phyloP scores from a whole-genome alignment of 2,329 filamentous ascomycete species.

The Graphilbum sp. region DNA sequence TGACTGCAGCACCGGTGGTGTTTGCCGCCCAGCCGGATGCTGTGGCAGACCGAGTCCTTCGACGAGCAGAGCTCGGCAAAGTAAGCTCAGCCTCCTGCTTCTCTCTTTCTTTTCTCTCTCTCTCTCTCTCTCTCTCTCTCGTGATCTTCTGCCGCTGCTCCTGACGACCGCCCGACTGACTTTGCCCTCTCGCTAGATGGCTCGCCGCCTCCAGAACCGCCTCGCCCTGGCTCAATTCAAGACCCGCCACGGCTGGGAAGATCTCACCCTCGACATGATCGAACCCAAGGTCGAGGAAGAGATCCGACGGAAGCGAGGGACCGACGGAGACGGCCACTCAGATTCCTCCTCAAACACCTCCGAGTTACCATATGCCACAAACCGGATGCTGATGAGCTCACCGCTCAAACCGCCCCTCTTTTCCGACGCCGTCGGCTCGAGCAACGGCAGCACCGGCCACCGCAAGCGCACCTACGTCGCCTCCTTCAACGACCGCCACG shows the following conservation, averaged over 20 bases:
- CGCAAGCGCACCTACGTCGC: conserved; percentile 47
- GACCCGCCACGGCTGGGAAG: conserved; percentile 88
- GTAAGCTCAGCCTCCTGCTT: conserved; percentile 23
- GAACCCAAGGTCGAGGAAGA: conserved; percentile 72
- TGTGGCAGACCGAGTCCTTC: conserved; percentile 52
- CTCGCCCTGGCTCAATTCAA: conserved; percentile 95
- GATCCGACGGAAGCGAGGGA: conserved; percentile 54
- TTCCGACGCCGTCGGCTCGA: conserved; percentile 63
- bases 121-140: neutral
- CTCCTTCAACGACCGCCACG: conserved; percentile 31
- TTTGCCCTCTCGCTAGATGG: conserved; percentile 48
- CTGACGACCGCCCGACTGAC: too few species aligned
- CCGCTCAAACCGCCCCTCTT: conserved; percentile 71
- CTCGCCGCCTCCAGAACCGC: conserved; percentile 79
- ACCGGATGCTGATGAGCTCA: conserved; percentile 58
- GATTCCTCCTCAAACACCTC: conserved; percentile 78
- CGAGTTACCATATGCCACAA: conserved; percentile 52
- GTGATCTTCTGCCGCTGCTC: neutral
- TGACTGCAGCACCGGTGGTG: conserved; percentile 12
- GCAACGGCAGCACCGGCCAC: conserved; percentile 48
- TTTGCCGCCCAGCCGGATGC: conserved; percentile 47
- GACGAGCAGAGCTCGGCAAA: conserved; percentile 60
- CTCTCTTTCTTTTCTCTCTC: neutral
- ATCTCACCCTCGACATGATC: conserved; percentile 70
- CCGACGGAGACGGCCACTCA: conserved; percentile 59